These are phyloP conservation scores for Cryptomeria japonica DNA, from an alignment of 75 land plant genomes.

Conservation along the genomic window DNA sequence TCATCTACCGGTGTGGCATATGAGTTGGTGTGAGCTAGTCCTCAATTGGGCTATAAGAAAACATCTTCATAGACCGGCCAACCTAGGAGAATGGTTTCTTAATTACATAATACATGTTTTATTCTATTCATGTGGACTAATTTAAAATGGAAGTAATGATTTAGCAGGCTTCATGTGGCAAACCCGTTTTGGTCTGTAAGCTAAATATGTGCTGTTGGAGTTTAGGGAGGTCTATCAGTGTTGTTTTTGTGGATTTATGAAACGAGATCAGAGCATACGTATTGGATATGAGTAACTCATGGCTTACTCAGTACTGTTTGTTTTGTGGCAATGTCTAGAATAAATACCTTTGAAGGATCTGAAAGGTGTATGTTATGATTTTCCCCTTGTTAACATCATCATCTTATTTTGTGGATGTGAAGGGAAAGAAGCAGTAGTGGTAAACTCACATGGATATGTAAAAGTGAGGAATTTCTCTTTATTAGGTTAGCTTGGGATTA, in stretches of 20 bases:
- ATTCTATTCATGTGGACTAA: not conserved
- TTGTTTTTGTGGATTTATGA: not conserved
- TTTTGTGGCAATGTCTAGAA: not conserved
- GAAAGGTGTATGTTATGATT: too few relatives aligned
- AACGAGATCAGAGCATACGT: not conserved
- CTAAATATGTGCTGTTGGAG: not conserved
- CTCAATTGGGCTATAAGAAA: not conserved
- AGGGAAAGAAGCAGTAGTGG: too few relatives aligned
- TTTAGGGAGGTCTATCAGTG: not conserved
- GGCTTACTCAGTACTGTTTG: not conserved
- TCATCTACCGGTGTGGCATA: not conserved
- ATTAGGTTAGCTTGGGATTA: not conserved
- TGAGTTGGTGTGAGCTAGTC: not conserved
- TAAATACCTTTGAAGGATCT: too few relatives aligned
- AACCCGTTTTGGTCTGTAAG: not conserved
- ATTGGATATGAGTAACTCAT: not conserved
- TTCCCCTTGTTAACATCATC: not conserved
- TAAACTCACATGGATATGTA: not conserved
- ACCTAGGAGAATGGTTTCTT: not conserved
- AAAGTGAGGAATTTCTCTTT: not conserved
- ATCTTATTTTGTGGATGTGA: not conserved
- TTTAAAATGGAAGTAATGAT: not conserved
- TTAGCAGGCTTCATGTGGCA: not conserved
- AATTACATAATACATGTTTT: not conserved
- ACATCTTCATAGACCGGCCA: not conserved